These are phyloP conservation scores for Trichoderma sp. DNA, from an alignment of 2,329 filamentous ascomycete genomes.

Conservation along the genomic window DNA sequence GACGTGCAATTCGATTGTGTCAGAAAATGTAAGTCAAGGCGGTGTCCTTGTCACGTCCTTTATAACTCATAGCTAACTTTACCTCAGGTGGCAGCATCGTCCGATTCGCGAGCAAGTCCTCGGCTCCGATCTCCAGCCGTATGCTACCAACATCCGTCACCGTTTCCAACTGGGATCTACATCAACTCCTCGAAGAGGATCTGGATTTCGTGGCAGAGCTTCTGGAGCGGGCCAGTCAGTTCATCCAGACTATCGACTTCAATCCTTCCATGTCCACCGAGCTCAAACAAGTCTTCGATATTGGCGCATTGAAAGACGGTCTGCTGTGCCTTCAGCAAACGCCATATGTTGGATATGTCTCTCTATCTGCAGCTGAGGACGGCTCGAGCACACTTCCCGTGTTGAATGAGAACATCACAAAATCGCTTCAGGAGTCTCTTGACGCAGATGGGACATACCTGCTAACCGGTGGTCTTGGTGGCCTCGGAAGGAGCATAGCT, in stretches of 20 bases:
- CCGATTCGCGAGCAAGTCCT: constrained; percentile 30
- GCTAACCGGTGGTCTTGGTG: constrained; percentile 55
- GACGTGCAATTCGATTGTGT: constrained; percentile 36
- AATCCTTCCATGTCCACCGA: neutral
- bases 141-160: constrained; percentile 25
- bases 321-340: constrained; percentile 27
- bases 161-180: constrained; percentile 35
- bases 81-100: constrained; percentile 33
- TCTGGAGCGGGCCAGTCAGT: constrained; percentile 23
- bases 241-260: constrained; percentile 10
- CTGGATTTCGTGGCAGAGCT: constrained; percentile 31
- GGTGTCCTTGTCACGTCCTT: neutral
- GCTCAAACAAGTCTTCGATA: constrained; percentile 17
- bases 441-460: constrained; percentile 47
- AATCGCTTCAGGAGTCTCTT: constrained; percentile 31
- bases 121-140: constrained; percentile 21
- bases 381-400: constrained; percentile 25
- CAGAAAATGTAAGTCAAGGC: constrained; percentile 32
- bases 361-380: constrained; percentile 20
- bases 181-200: constrained; percentile 33
- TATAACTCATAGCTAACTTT: neutral
- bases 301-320: constrained; percentile 28
- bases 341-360: constrained; percentile 28
- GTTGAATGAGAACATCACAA: constrained; percentile 23
- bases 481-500: constrained; percentile 53